Base-by-base conservation (phyloP, 164 flowering plant genomes). In the grape (Vitis vinifera) region DNA sequence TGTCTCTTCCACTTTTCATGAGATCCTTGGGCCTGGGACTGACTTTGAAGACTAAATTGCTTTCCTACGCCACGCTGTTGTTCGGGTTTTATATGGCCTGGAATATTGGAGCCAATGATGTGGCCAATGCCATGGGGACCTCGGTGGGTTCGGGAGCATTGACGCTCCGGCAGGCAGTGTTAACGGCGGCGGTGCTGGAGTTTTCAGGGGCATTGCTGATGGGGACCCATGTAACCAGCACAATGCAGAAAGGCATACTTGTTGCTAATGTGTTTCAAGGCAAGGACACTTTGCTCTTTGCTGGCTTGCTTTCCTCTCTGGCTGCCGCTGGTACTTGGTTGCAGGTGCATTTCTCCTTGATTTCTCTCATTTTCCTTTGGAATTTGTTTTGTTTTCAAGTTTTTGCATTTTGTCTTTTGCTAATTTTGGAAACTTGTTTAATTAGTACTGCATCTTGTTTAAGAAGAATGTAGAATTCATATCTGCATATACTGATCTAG, bases 281-380 rank as follows among this genome's bases (percentile, higher is more conserved):
- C 66, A 93, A 88, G 77, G 84, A 86, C 31, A 75, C 79, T n/a
- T 70, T 93, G 78, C 91, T 93, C 59, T 96, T 96, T 66, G 91
- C 97, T 6, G 99, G 99, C 0, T 77, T 96, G 80, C 88, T 96
- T 13, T 91, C 97, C 72, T 93, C 97, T 72, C 81, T 96, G 51
- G 98, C 99, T 59, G 92, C 98, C 65, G 97, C 99, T 73, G 99
- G 99, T 59, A 90, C 97, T 65, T 96, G 99, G 98, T 82, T 94
- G 72, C 99, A 94, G 97, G 99, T 92, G 58, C 71, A 16, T 58
- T 53, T 8, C 27, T 4, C 8, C 44, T 37, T 37, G 44, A 37
- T 37, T 37, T 37, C 44, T 37, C 44, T 37, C 44, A 37, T 37
- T 37, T 37, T 37, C 44, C 44, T 37, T 6, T 37, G 44, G 44